Base-by-base conservation (phyloP, 2,329 filamentous ascomycete genomes). In the Cladosporium sp. region DNA sequence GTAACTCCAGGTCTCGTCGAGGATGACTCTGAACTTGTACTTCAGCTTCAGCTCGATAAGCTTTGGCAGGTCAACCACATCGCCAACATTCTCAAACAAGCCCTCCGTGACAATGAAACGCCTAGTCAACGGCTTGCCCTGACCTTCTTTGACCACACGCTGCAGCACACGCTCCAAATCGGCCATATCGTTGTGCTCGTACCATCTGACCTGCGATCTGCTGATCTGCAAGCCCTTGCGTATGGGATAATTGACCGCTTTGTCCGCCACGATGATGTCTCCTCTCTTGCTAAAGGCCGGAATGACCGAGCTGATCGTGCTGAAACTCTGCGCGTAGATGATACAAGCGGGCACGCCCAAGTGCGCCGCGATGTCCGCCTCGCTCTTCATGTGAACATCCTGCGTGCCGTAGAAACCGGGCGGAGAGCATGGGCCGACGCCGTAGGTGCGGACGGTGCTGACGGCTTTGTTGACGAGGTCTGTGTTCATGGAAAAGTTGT, bases 321-420 rank as follows among this genome's bases (percentile, higher is more conserved):
- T 96, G 72, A 99, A 97, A 3, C 92, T 88, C 71, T 99, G 94
- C 0, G 94, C 90, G 70, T 99, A 99, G 59, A 99, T 86, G 65
- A 99, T 97, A 70, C 91, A 95, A 32, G 88, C 87, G 56, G 92
- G 86, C 1, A 90, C 90, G 22, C 94, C 94, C 24, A 99, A 76
- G 71, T 93, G 96, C 9, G 89, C 83, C 22, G 94, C 91, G 69
- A 99, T 92, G 71, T 97, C 93, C 57, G 90, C 85, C 76, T 99
- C 94, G 15, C 91, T 91, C 78, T 95, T 94, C 84, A 97, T 93
- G 74, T 99, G 94, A 45, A 97, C 92, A 75, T 99, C 94, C 73
- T 97, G 93, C 32, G 91, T 99, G 63, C 92, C 94, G 77, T 99
- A 99, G 77, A 99, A 99, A 63, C 96, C 92, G 5, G 94, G 94